Conservation (phyloP, 2,329 filamentous ascomycete species). For the Cordyceps fumosorosea region DNA sequence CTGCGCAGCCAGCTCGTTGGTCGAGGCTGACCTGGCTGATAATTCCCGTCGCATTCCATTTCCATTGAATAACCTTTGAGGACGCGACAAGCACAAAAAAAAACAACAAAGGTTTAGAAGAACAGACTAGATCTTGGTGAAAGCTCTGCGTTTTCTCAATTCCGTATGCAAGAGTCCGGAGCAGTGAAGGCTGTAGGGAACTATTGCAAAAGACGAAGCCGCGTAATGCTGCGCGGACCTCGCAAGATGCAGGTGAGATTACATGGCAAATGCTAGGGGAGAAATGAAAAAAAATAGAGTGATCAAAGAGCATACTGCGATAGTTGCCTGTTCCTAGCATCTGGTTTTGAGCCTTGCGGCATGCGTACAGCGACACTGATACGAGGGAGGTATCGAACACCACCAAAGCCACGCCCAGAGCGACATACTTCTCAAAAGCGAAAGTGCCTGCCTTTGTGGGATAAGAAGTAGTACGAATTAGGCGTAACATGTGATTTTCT, state of each 20-base stretch:
- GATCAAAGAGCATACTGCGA: not conserved
- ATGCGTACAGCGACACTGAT: not conserved
- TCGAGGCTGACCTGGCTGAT: no score
- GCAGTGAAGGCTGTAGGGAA: not conserved
- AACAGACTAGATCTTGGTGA: no score
- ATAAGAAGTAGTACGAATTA: not conserved
- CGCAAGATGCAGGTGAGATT: not conserved
- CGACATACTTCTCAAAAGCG: not conserved
- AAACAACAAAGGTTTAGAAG: no score
- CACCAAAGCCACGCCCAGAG: not conserved
- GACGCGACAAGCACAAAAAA: no score
- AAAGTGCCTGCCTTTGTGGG: not conserved
- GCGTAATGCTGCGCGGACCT: not conserved
- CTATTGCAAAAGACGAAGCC: not conserved
- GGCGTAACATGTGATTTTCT: not conserved
- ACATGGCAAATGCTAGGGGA: no score
- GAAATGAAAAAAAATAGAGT: no score
- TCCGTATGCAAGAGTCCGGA: no score
- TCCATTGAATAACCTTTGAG: no score
- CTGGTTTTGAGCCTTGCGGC: not conserved
- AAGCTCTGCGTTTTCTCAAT: no score
- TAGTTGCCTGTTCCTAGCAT: no score
- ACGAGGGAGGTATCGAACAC: not conserved
- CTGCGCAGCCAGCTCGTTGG: no score
- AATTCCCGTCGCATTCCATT: no score